A percentile compares a stretch with the other conserved stretches of the same genome.
phyloP scores from a whole-genome alignment of 83 land plant species.

The Larix sibirica region DNA sequence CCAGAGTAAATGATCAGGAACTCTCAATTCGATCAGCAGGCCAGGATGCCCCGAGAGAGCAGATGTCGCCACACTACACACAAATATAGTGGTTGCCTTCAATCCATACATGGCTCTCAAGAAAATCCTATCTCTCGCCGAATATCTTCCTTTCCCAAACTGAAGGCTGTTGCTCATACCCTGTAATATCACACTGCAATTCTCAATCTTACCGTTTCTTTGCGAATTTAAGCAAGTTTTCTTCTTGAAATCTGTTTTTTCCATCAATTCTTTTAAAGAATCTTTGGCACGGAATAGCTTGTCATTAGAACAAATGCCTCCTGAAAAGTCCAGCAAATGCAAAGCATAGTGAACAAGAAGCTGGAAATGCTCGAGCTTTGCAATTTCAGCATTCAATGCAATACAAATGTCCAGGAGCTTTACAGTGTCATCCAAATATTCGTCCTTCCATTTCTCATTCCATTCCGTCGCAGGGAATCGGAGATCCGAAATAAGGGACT shows the following conservation, averaged over 20 bases:
- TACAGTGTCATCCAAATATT: slow-evolving; percentile 68
- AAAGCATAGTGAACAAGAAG: slow-evolving; percentile 53
- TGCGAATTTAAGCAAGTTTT: slow-evolving; percentile 8
- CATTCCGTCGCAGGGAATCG: slow-evolving; percentile 65
- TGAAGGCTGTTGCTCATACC: slow-evolving; percentile 30
- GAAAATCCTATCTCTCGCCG: slow-evolving; percentile 57
- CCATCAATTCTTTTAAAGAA: slow-evolving; percentile 58
- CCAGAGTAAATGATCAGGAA: slow-evolving; percentile 40
- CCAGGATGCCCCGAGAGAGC: slow-evolving; percentile 40
- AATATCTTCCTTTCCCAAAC: slow-evolving; percentile 41
- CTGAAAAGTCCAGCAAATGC: slow-evolving; percentile 35
- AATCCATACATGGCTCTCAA: slow-evolving; percentile 66
- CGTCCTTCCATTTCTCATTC: slow-evolving; percentile 68
- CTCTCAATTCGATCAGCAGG: slow-evolving; percentile 24
- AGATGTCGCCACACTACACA: slow-evolving; percentile 54
- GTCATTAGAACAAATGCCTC: slow-evolving; percentile 15
- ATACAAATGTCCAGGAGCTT: slow-evolving; percentile 78
- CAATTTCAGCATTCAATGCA: slow-evolving; percentile 61
- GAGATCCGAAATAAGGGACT: slow-evolving; percentile 52
- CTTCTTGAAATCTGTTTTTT: slow-evolving; percentile 24
- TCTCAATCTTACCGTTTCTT: slow-evolving; percentile 55
- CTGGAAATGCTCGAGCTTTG: slow-evolving; percentile 56
- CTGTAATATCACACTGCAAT: slow-evolving; percentile 41
- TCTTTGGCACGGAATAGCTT: slow-evolving; percentile 36
- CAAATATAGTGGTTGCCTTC: slow-evolving; percentile 50